Percentiles rank a stretch among this genome's conserved stretches.
These are phyloP conservation scores for Graphium sp. DNA, from an alignment of 2,329 filamentous ascomycete genomes.

Conservation along the genomic window DNA sequence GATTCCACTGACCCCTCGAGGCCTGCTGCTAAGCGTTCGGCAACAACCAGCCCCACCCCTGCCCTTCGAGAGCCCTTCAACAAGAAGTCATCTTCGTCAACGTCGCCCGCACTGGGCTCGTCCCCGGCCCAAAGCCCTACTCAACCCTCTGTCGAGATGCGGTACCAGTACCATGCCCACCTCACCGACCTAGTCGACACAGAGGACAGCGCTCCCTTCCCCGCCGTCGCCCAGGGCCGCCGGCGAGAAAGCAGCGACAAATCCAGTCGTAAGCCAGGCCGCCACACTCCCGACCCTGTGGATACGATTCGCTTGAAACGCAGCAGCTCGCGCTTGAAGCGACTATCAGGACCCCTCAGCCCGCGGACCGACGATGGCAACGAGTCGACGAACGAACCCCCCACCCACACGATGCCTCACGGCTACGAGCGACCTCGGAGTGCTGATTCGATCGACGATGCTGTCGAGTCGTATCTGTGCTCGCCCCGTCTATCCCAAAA, in stretches of 20 bases:
- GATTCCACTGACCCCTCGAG: too few relatives aligned
- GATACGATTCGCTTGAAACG: constrained; percentile 31
- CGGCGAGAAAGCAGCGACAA: constrained; percentile 33
- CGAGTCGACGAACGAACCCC: constrained; percentile 6
- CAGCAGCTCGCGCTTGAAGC: constrained; percentile 40
- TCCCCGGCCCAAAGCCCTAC: constrained; percentile 1
- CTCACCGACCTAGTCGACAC: constrained; percentile 15
- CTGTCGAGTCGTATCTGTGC: constrained; percentile 70
- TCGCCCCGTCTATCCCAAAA: constrained; percentile 77
- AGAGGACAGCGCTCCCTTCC: constrained; percentile 53
- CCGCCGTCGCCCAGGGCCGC: constrained; percentile 46
- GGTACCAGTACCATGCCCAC: constrained; percentile 1
- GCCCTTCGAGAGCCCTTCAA: neutral
- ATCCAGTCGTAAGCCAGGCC: constrained; percentile 26
- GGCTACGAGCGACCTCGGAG: constrained; percentile 61
- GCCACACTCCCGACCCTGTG: constrained; percentile 26
- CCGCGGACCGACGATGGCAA: constrained; percentile 20
- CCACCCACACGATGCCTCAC: constrained; percentile 19
- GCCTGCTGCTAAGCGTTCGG: neutral
- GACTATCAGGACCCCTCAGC: constrained; percentile 31
- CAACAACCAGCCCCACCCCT: constrained; percentile 6
- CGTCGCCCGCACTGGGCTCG: neutral
- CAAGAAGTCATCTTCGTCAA: neutral
- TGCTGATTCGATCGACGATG: constrained; percentile 74
- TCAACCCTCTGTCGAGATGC: too few relatives aligned